Base-by-base conservation (phyloP, 1,139 yeast species). In the Geotrichum restrictum region DNA sequence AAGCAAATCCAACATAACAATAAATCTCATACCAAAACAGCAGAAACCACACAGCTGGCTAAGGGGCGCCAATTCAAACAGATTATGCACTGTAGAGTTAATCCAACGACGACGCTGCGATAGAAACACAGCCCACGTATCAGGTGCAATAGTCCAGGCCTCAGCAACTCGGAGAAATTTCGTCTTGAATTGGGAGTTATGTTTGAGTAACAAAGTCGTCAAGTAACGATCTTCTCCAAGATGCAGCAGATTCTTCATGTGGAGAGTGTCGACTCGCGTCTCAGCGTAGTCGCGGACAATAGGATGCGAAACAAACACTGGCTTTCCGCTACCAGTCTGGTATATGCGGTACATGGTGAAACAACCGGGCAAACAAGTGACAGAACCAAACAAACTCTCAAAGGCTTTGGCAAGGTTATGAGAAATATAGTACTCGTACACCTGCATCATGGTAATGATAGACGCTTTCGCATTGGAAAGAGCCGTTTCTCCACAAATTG, bases 341-440 rank as follows among this genome's bases (percentile, higher is more conserved):
- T 71, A 60, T 43, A 72, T 54, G n/a, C 75, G 63, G 54, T 70
- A 72, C 59, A 72, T 60, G 1, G 74, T 63, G 61, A 72, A 72
- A 60, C 75, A 72, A n/a, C 75, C 75, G 5, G 75, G 75, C 48
- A 72, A 59, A 62, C 75, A 72, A 1, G 75, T 72, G 19, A 72
- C 74, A 7, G 69, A 60, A 1, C 75, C 74, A 59, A 72, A 72
- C 53, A 72, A 53, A 49, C 71, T 65, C 59, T 72, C 75, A 57
- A 72, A 72, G 2, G 74, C 74, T 54, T 72, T 72, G 21, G 75
- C 68, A 50, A 72, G 63, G 52, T 72, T 72, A 57, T 72, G 75
- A 19, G 74, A 71, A 54, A 72, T 72, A 58, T 67, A 72, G 56
- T 72, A 72, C 57, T 72, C 75, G 55, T 72, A 72, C 8, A 72